Conservation (phyloP, 2,329 filamentous ascomycete genomes). For the Chaetomiaceae sp. region DNA sequence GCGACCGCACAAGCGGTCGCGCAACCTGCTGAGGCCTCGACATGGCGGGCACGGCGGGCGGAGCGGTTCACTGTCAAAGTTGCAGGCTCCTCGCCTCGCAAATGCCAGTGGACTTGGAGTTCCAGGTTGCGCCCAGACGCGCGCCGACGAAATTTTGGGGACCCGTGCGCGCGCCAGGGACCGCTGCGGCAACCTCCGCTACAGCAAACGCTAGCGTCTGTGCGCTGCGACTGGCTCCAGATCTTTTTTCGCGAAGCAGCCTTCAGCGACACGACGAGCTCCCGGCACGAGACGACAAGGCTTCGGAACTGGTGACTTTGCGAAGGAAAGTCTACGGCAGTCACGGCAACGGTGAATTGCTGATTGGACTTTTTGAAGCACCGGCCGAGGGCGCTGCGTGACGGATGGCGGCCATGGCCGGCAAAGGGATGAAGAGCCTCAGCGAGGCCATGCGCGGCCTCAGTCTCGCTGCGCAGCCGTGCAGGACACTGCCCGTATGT, state of each 20-base stretch:
- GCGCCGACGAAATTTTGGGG: slow-evolving; percentile 20
- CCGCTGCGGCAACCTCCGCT: slow-evolving; percentile 11
- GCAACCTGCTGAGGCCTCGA: slow-evolving; percentile 54
- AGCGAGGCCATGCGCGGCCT: slow-evolving; percentile 47
- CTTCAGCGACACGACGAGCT: neutral
- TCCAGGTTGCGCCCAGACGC: slow-evolving; percentile 6
- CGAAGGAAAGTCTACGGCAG: neutral
- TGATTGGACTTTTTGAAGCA: too few species aligned
- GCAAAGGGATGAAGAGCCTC: slow-evolving; percentile 44
- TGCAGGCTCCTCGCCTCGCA: neutral
- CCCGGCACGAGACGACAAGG: neutral
- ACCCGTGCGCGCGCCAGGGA: slow-evolving; percentile 14
- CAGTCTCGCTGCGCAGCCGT: slow-evolving; percentile 40
- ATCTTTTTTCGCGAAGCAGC: slow-evolving; percentile 23
- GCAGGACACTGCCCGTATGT: slow-evolving; percentile 28
- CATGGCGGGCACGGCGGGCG: slow-evolving; percentile 38
- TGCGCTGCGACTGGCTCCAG: slow-evolving; percentile 18
- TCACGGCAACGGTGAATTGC: neutral
- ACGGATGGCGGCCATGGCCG: slow-evolving; percentile 35
- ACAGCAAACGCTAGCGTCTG: slow-evolving; percentile 13
- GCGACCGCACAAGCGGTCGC: slow-evolving; percentile 49
- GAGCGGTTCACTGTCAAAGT: slow-evolving; percentile 6
- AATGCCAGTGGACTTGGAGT: slow-evolving; percentile 2
- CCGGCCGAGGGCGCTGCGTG: too few species aligned
- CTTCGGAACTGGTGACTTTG: neutral